Base-by-base conservation (phyloP, 352 stramenopile species). In the Achlya hypogyna region DNA sequence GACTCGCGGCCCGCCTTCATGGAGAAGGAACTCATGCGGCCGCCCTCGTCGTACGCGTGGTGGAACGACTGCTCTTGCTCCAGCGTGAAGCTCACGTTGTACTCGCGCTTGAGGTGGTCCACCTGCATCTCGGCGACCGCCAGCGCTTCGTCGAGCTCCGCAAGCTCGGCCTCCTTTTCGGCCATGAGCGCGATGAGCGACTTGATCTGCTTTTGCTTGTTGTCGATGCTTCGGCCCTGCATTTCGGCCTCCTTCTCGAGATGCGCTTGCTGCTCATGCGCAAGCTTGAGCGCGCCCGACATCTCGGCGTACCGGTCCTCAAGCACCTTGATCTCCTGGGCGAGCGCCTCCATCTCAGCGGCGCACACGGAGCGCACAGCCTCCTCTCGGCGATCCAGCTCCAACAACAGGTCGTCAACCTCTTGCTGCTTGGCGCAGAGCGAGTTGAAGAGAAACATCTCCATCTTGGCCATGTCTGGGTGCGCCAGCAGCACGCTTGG, bases 131-230 rank as follows among this genome's bases (percentile, higher is more conserved):
- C 60, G 22, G 60, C 60, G n/a, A 49, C 59, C 47, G 60, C 60
- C 32, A 67, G 60, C 16, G 60, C 60, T 67, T 67, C 60, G 34
- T 67, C 60, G 42, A 67, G 60, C 60, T 67, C 60, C n/a, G 60
- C 42, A 10, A 67, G 60, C 31, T 67, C 60, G 5, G 25, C 42
- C 32, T 67, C 60, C 51, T 67, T 67, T 2, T 25, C 23, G 12
- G 23, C 16, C 60, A 67, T 67, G 25, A 59, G 42, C 27, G 51
- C 28, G 20, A 67, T 27, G 14, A 67, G 51, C 29, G 60, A 58
- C 60, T 67, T 67, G 60, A 67, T 67, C 32, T 67, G 60, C 23
- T 58, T 67, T 58, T 67, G 60, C 34, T 67, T 67, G 60, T 49
- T 67, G 12, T 67, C 60, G 47, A 67, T 67, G 51, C 60, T 67